Conservation (phyloP, 2,329 filamentous ascomycete genomes). For the Ploettnerulaceae sp. region DNA sequence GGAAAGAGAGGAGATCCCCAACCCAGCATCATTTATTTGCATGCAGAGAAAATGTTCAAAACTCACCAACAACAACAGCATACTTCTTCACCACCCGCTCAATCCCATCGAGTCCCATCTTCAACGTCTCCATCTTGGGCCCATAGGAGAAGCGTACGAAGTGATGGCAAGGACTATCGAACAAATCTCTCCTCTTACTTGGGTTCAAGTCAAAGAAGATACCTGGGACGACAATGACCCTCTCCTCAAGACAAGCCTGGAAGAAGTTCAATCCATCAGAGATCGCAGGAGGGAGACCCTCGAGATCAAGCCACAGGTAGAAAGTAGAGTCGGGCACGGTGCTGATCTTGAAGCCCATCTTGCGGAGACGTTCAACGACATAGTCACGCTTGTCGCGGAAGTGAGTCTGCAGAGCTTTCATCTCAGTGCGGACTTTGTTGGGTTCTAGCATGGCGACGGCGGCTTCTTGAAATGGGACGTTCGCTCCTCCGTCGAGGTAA, state of each 20-base stretch:
- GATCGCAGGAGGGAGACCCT: conserved; percentile 70
- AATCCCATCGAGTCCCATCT: conserved; percentile 77
- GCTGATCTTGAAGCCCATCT: conserved; percentile 84
- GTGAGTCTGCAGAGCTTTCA: conserved; percentile 82
- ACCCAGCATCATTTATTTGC: too few species aligned
- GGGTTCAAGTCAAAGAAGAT: conserved; percentile 99
- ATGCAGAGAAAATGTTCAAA: not conserved
- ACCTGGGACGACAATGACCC: conserved; percentile 92
- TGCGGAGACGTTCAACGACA: conserved; percentile 70
- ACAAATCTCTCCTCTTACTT: conserved; percentile 80
- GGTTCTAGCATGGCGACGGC: conserved; percentile 93
- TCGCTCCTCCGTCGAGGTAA: conserved; percentile 91
- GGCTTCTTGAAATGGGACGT: conserved; percentile 92
- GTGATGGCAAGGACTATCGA: conserved; percentile 91
- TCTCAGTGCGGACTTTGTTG: conserved; percentile 71
- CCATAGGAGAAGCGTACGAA: conserved; percentile 84
- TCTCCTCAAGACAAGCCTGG: conserved; percentile 85
- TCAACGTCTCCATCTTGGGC: conserved; percentile 72
- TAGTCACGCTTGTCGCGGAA: conserved; percentile 90
- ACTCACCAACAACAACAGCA: conserved; percentile 17
- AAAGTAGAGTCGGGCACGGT: conserved; percentile 88
- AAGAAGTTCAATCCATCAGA: conserved; percentile 96
- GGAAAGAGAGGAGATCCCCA: not conserved
- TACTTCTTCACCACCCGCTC: conserved; percentile 71
- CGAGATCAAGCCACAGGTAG: conserved; percentile 77